Evolutionary conservation across 129 eudicot genomes (phyloP).

Genomic region (Calendula officinalis): DNA sequence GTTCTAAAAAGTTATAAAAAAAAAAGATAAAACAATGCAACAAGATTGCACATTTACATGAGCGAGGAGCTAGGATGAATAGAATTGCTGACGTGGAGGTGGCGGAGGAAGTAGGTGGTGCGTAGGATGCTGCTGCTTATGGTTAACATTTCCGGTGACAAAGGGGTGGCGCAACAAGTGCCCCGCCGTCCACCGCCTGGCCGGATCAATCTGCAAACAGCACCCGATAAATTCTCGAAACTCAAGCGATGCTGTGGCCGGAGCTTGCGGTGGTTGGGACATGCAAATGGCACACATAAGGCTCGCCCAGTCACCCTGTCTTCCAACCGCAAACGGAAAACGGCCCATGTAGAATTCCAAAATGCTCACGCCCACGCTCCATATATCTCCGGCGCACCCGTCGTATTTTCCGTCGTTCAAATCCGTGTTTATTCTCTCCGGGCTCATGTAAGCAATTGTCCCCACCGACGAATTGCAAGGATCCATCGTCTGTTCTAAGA

Average conservation of each 20-base stretch:
- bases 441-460: conserved; percentile 95
- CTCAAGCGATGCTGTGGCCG: conserved; percentile 44
- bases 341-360: conserved; percentile 79
- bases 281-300: conserved; percentile 80
- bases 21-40: too few relatives aligned
- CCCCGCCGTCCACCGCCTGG: conserved; percentile 35
- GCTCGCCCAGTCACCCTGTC: conserved; percentile 96
- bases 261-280: conserved; percentile 73
- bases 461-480: conserved; percentile 77
- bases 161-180: conserved; percentile 51
- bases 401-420: too few relatives aligned
- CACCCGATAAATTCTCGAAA: conserved; percentile 60
- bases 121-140: background rate
- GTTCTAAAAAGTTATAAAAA: too few relatives aligned
- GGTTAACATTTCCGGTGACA: conserved; percentile 20
- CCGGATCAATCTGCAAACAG: conserved; percentile 85
- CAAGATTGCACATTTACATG: too few relatives aligned
- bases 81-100: too few relatives aligned
- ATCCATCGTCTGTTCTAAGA: conserved; percentile 71
- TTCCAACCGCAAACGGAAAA: conserved; percentile 52
- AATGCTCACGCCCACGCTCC: conserved; percentile 89
- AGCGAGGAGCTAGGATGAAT: too few relatives aligned
- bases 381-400: conserved; percentile 87
- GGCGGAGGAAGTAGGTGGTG: too few relatives aligned
- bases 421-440: conserved; percentile 77